These are phyloP conservation scores for Mycena metata DNA, from an alignment of 768 basidiomycete species.

Conservation along the genomic window DNA sequence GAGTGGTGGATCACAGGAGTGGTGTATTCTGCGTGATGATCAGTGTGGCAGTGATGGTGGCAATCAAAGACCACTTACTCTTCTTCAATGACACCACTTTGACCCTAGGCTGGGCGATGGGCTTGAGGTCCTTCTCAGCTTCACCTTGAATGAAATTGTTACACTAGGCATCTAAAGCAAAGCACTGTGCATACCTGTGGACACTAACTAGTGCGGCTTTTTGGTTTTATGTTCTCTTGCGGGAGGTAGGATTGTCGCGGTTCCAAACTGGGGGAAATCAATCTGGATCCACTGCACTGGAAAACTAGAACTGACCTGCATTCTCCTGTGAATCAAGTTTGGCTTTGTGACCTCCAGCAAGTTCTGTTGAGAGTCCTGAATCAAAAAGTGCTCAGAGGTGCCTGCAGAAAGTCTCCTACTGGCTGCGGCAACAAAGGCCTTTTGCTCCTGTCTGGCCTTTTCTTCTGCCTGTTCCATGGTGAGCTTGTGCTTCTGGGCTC, in stretches of 20 bases:
- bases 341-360: neutral
- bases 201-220: neutral
- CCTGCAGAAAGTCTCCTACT: neutral
- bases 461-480: neutral
- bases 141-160: neutral
- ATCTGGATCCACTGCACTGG: no score
- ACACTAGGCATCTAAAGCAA: neutral
- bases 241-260: neutral
- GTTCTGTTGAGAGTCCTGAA: neutral
- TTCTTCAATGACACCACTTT: neutral
- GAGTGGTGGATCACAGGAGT: neutral
- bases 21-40: neutral
- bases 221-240: conserved; percentile 15
- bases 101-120: neutral
- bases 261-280: conserved; percentile 23
- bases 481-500: conserved; percentile 3
- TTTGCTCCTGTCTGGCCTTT: neutral
- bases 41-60: neutral
- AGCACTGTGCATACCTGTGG: neutral
- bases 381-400: neutral
- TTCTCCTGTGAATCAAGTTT: neutral
- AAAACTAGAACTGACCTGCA: neutral
- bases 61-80: neutral
- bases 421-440: neutral
- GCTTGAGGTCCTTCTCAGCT: neutral